Evolutionary conservation across 1,284 basidiomycete genomes (phyloP).

Genomic region (Leccinum ambiguum): DNA sequence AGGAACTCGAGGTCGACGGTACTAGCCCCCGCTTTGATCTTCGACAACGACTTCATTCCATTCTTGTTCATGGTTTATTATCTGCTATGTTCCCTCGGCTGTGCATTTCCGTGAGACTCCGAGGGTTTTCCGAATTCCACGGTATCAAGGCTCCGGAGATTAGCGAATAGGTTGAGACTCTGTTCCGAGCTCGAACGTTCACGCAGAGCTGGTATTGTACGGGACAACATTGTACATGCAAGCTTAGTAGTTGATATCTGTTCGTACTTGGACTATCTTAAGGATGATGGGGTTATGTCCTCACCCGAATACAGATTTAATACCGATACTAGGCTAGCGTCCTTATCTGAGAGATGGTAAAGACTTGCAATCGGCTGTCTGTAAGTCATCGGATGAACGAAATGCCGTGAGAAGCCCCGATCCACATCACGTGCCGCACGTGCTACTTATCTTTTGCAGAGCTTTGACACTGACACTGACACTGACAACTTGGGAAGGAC

Average conservation of each 20-base stretch:
- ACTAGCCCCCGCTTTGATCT: constrained; percentile 20
- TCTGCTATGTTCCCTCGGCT: constrained; percentile 7
- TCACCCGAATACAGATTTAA: background rate
- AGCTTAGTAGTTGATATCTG: background rate
- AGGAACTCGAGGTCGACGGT: constrained; percentile 36
- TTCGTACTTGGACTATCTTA: background rate
- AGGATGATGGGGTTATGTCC: background rate
- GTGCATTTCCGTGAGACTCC: constrained; percentile 7
- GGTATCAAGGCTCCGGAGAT: constrained; percentile 4
- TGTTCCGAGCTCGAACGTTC: background rate
- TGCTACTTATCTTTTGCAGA: background rate
- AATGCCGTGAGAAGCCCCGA: no score
- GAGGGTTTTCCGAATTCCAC: constrained; percentile 6
- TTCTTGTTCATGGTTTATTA: constrained; percentile 28
- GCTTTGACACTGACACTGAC: background rate
- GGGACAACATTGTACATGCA: background rate
- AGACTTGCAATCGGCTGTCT: background rate
- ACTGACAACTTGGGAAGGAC: background rate
- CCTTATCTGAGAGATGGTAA: background rate
- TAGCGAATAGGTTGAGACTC: background rate
- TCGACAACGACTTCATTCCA: background rate
- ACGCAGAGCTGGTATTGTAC: background rate
- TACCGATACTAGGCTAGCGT: background rate
- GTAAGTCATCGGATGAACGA: no score
- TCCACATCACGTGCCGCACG: background rate